phyloP scores from a whole-genome alignment of 257 asterid species.

The Nicotiana otophora region DNA sequence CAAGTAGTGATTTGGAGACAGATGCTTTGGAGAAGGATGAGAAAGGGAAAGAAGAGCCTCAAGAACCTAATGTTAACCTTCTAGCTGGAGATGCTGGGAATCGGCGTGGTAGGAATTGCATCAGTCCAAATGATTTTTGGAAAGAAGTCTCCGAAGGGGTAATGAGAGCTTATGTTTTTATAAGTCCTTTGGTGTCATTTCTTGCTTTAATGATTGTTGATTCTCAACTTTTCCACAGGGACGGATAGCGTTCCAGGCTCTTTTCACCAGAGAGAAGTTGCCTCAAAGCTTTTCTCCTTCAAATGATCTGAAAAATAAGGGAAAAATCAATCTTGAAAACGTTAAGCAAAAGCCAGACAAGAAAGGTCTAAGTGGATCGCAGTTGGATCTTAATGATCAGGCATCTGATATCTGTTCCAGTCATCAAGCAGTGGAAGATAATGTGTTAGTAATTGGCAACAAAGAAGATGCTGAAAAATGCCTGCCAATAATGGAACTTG shows the following conservation, averaged over 20 bases:
- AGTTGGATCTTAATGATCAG: constrained; percentile 40
- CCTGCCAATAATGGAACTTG: constrained; percentile 34
- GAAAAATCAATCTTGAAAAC: constrained; percentile 20
- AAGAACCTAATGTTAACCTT: constrained; percentile 41
- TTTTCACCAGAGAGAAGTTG: constrained; percentile 70
- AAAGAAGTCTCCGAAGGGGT: constrained; percentile 96
- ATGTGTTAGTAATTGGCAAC: constrained; percentile 23
- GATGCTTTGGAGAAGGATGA: constrained; percentile 59
- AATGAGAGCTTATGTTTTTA: constrained; percentile 16
- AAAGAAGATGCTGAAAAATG: constrained; percentile 36
- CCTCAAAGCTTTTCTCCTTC: constrained; percentile 91
- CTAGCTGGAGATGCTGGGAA: constrained; percentile 40
- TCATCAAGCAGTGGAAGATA: constrained; percentile 24
- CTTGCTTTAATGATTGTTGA: not conserved
- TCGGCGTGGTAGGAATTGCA: constrained; percentile 63
- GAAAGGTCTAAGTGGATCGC: constrained; percentile 21
- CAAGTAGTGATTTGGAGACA: constrained; percentile 89
- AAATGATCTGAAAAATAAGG: constrained; percentile 36
- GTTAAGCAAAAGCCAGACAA: constrained; percentile 21
- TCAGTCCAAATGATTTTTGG: constrained; percentile 57
- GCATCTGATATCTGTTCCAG: constrained; percentile 22
- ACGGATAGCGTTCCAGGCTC: constrained; percentile 80
- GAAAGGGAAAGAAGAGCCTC: constrained; percentile 40
- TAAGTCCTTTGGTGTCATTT: not conserved
- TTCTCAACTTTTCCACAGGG: constrained; percentile 52